Evolutionary conservation across 2,329 filamentous ascomycete genomes (phyloP).

Genomic region (Graphiopsis chlorocephala): DNA sequence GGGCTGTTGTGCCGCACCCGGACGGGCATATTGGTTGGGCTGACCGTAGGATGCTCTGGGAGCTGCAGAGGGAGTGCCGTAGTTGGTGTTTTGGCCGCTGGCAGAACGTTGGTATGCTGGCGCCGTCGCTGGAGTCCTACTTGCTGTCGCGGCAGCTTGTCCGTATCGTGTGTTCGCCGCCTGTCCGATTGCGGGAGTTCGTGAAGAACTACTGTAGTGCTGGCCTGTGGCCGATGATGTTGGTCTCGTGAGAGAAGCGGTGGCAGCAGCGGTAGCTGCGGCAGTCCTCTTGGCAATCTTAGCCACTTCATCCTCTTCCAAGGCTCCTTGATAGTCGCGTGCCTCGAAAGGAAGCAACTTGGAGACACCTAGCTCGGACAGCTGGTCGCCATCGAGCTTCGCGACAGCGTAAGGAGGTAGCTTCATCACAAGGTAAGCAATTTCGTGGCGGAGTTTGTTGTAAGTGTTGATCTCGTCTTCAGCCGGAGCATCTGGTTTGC

Average conservation of each 20-base stretch:
- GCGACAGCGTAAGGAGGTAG: constrained; percentile 83
- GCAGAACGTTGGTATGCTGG: constrained; percentile 30
- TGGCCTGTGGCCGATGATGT: constrained; percentile 29
- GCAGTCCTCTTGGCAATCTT: constrained; percentile 41
- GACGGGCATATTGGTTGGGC: constrained; percentile 30
- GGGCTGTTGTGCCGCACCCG: constrained; percentile 21
- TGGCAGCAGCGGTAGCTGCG: constrained; percentile 31
- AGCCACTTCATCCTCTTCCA: constrained; percentile 74
- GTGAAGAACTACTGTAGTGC: constrained; percentile 35
- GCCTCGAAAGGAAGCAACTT: constrained; percentile 71
- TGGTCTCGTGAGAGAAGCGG: constrained; percentile 30
- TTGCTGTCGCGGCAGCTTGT: constrained; percentile 24
- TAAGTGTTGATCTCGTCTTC: constrained; percentile 61
- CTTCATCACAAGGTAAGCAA: constrained; percentile 69
- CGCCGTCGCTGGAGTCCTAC: constrained; percentile 27
- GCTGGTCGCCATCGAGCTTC: constrained; percentile 79
- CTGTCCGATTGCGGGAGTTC: constrained; percentile 35
- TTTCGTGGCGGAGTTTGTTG: constrained; percentile 70
- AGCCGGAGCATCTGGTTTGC: constrained; percentile 64
- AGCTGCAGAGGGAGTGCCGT: constrained; percentile 27
- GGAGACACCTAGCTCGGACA: constrained; percentile 80
- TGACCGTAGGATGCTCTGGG: constrained; percentile 23
- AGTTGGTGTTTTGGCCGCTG: constrained; percentile 25
- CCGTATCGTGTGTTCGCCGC: constrained; percentile 36
- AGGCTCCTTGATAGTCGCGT: constrained; percentile 70